Evolutionary conservation across 371 early-diverging fungal genomes (phyloP), one percentile per base, ranked within the genome.

Genomic region (Parasitella parasitica): DNA sequence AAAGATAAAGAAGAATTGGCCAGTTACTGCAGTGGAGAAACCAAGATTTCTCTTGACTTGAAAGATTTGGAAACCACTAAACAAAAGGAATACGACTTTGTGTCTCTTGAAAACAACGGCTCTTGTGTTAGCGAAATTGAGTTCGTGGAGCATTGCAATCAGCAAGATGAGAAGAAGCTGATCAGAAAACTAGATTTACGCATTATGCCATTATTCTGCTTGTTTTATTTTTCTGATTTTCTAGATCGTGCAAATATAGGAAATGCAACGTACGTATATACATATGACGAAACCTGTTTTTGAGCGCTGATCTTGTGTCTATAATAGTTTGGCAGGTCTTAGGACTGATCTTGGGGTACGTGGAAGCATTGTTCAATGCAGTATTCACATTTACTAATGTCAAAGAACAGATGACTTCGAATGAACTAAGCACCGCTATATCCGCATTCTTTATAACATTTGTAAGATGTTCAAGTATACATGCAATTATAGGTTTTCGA

Each of bases 141-240:
- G 13, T 11, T 9, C 4, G 18, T 53, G 11, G 12, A 28, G 9
- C 34, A 34, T 15, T 39, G 36, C 13, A 28, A 38, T 32, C 6
- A 63, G 59, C 34, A 37, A 24, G 56, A 69, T 49, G 67, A 76
- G 54, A 71, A 72, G 32, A 59, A 59, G 32, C 34, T 80, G 6
- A 56, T 77, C 9, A 61, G 67, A 41, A 63, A 35, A n/a, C 28
- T 80, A 11, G 80, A 80, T 43, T 36, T 54, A 15, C 64, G 67
- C n/a, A 73, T 77, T 28, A 67, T 80, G 61, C 80, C 80, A 3
- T 57, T 77, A 26, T 70, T 80, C 39, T 75, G 80, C 37, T 13
- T 72, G 6, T 73, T 80, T 56, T 80, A 80, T 52, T 80, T 77
- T 64, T 64, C 71, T 15, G 78, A 78, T 53, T 71, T 52, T 52